phyloP scores from a whole-genome alignment of 1,284 basidiomycete species.

The Kwoniella shivajii region DNA sequence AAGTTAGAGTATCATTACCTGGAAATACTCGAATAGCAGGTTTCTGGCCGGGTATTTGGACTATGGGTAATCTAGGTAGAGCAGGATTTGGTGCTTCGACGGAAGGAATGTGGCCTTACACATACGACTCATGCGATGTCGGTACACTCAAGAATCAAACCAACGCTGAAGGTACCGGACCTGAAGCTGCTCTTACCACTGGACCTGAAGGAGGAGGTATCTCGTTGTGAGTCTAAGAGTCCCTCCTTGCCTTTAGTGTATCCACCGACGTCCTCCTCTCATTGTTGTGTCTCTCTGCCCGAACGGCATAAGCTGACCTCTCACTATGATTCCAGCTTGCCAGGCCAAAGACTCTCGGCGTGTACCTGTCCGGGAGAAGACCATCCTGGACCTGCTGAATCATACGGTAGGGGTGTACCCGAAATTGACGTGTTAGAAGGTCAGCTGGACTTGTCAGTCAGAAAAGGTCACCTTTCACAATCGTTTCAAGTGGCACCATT shows the following conservation, averaged over 20 bases:
- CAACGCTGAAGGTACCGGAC: constrained; percentile 46
- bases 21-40: constrained; percentile 59
- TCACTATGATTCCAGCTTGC: constrained; percentile 49
- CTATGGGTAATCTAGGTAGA: constrained; percentile 86
- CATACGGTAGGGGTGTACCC: constrained; percentile 56
- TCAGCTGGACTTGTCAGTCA: constrained; percentile 31
- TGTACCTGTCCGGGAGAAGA: constrained; percentile 61
- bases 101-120: constrained; percentile 60
- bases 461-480: constrained; percentile 61
- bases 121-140: constrained; percentile 75
- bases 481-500: constrained; percentile 59
- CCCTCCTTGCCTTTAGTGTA: not conserved
- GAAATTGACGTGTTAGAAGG: constrained; percentile 61
- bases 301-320: not conserved
- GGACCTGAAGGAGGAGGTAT: constrained; percentile 24
- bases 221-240: constrained; percentile 28
- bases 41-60: constrained; percentile 82
- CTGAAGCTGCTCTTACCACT: constrained; percentile 30
- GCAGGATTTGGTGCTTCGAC: constrained; percentile 79
- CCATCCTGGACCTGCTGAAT: constrained; percentile 55
- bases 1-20: constrained; percentile 74
- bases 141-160: constrained; percentile 71
- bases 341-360: constrained; percentile 60
- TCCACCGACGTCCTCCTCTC: constrained; percentile 17
- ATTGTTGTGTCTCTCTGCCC: constrained; percentile 3